A percentile compares a stretch with the other conserved stretches of the same genome.
phyloP scores from a whole-genome alignment of 2,329 filamentous ascomycete species.

The Fusarium sp. region DNA sequence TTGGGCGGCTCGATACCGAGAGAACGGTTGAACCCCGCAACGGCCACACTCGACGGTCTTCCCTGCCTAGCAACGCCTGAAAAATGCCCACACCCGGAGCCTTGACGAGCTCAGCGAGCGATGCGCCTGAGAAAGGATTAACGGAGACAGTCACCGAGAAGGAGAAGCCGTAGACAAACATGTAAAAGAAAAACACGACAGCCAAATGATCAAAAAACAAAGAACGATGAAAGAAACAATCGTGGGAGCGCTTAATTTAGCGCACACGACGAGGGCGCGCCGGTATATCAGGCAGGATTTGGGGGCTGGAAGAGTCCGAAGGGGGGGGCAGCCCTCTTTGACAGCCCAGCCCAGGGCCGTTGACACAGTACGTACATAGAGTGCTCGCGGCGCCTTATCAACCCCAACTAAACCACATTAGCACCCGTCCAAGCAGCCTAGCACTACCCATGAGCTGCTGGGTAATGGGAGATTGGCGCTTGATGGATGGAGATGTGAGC shows the following conservation, averaged over 20 bases:
- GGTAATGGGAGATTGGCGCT: background rate
- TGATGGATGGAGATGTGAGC: no score
- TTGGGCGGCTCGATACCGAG: no score
- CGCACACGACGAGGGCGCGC: background rate
- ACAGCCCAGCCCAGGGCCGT: background rate
- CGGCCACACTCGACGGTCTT: background rate
- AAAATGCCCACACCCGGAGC: background rate
- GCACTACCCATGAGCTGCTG: background rate
- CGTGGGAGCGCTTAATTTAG: background rate
- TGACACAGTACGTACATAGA: no score
- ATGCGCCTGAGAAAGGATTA: background rate
- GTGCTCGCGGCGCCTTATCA: background rate
- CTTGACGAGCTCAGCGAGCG: background rate
- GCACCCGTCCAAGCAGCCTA: background rate
- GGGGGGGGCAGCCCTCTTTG: background rate
- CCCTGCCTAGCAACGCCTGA: no score
- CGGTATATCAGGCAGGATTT: background rate
- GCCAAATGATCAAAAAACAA: no score
- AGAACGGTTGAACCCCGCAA: conserved; percentile 17
- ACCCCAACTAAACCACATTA: background rate
- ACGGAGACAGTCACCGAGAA: background rate
- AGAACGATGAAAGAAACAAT: background rate
- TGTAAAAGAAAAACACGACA: background rate
- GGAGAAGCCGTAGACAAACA: background rate
- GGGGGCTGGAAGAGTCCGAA: background rate